Conservation (phyloP, 169 alveolate genomes). For the Cryptosporidium baileyi region DNA sequence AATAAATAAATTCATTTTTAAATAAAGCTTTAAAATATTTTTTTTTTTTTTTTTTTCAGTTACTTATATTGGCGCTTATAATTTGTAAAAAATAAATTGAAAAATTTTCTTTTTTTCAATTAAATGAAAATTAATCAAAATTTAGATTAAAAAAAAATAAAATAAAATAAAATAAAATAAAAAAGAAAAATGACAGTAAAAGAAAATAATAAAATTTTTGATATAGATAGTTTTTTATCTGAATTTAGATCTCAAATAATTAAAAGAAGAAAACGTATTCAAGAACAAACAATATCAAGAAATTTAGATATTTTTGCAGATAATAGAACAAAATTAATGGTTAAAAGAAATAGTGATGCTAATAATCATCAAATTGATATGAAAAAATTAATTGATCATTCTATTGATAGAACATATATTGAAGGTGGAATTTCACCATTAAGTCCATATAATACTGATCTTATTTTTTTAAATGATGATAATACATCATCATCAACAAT, state of each 20-base stretch:
- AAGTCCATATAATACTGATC: slow-evolving; percentile 40
- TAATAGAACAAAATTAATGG: slow-evolving; percentile 16
- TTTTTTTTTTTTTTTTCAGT: too few species aligned
- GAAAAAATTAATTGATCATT: background rate
- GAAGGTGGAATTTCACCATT: slow-evolving; percentile 41
- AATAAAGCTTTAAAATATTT: too few species aligned
- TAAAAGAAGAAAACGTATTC: slow-evolving; percentile 28
- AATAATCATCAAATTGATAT: slow-evolving; percentile 7
- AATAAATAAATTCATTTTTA: too few species aligned
- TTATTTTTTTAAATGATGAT: slow-evolving; percentile 30
- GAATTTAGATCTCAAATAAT: slow-evolving; percentile 26
- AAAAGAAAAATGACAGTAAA: background rate
- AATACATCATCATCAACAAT: background rate
- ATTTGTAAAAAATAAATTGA: too few species aligned
- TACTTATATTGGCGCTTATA: too few species aligned
- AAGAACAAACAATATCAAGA: background rate
- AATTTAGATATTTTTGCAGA: slow-evolving; percentile 58
- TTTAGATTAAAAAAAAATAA: too few species aligned
- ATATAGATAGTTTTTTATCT: background rate
- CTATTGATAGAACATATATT: slow-evolving; percentile 16
- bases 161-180: too few species aligned
- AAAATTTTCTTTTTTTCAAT: too few species aligned
- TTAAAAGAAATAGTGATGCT: background rate
- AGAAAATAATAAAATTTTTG: background rate
- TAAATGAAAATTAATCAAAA: too few species aligned